Base-by-base conservation (phyloP, 1,139 yeast species). In the Blastobotrys illinoisensis region DNA sequence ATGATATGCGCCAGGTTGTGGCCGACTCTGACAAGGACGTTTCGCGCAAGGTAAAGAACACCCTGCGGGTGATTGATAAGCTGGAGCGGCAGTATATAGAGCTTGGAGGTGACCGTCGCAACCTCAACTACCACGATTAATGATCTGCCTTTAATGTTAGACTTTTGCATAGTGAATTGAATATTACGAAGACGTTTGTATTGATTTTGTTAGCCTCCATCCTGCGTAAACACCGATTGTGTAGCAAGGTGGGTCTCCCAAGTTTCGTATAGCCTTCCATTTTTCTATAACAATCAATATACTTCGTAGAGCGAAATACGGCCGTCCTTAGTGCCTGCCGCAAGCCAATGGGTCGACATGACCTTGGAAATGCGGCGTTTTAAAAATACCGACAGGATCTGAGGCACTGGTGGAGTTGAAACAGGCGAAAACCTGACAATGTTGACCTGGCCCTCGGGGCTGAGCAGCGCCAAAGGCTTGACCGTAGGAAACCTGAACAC, bases 251-350 rank as follows among this genome's bases (percentile, higher is more conserved):
- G n/a, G n/a, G n/a, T n/a, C n/a, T n/a, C n/a, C n/a, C n/a, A n/a
- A n/a, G n/a, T n/a, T n/a, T n/a, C n/a, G n/a, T n/a, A n/a, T n/a
- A n/a, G n/a, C n/a, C n/a, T n/a, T n/a, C n/a, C n/a, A n/a, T n/a
- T n/a, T n/a, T n/a, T n/a, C n/a, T n/a, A n/a, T n/a, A n/a, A n/a
- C n/a, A n/a, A n/a, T n/a, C n/a, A n/a, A 54, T 66, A 68, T 6
- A 68, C 51, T 11, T 65, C 58, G 58, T 65, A 71, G 45, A 73
- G 54, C 7, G 64, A 67, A 2, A 73, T 66, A 5, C 74, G 63
- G 9, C 74, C 73, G 48, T 72, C 73, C 54, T 72, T 73, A 3
- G 73, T 71, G 3, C 70, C 75, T 2, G 66, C 70, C 0, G 74
- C 75, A 0, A 73, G 58, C 66, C 69, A 67, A 50, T 69, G 68